Percentiles rank a stretch among this genome's conserved stretches.
These are phyloP conservation scores for Cercospora nicotianae DNA, from an alignment of 2,329 filamentous ascomycete genomes.

Conservation along the genomic window DNA sequence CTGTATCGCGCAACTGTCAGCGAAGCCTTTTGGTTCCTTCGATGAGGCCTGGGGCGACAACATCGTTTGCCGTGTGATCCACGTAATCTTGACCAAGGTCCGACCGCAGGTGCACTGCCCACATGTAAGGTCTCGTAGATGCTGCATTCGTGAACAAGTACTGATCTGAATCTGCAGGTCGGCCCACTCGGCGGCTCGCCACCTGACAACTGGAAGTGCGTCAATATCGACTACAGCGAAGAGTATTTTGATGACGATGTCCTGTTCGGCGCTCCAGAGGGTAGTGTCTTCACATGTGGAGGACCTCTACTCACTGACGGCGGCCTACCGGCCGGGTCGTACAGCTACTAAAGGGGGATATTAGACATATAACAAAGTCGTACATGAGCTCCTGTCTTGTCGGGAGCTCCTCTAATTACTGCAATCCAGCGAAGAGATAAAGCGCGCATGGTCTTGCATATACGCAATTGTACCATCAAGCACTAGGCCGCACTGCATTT, in stretches of 20 bases:
- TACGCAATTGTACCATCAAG: neutral
- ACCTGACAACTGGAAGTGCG: constrained; percentile 32
- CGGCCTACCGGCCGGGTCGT: neutral
- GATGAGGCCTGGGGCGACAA: constrained; percentile 50
- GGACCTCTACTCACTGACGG: constrained; percentile 1
- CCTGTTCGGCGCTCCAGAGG: constrained; percentile 26
- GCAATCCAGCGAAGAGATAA: neutral
- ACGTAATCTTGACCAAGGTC: constrained; percentile 41
- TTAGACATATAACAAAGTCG: neutral
- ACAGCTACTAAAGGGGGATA: neutral
- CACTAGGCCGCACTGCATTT: neutral
- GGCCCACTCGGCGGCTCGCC: constrained; percentile 5
- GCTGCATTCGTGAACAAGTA: no score
- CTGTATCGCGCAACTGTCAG: constrained; percentile 38
- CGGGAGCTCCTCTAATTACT: neutral
- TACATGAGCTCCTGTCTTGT: neutral
- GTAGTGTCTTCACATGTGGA: constrained; percentile 23
- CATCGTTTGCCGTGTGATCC: constrained; percentile 46
- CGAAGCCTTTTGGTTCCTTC: constrained; percentile 44
- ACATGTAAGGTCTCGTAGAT: constrained; percentile 30
- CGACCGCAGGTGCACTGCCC: constrained; percentile 36
- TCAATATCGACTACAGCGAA: constrained; percentile 31
- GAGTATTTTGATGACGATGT: constrained; percentile 34
- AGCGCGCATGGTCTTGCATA: neutral
- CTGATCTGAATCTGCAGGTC: no score